These are phyloP conservation scores for Dendryphion nanum DNA, from an alignment of 2,329 filamentous ascomycete genomes.

Conservation along the genomic window DNA sequence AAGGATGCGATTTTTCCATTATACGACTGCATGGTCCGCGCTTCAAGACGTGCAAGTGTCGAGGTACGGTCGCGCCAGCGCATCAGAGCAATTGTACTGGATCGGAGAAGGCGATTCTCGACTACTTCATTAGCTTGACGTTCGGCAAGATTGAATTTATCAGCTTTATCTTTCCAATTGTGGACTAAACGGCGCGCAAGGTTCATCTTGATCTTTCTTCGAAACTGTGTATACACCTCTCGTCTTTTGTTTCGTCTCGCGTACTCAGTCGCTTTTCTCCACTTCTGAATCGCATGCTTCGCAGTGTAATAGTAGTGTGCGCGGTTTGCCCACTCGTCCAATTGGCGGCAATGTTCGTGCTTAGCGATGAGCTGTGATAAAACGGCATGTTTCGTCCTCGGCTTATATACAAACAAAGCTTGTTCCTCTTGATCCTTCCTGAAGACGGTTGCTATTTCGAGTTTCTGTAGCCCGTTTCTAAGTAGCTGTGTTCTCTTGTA, in stretches of 20 bases:
- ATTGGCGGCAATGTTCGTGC: constrained; percentile 44
- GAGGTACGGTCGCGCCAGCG: too few species aligned
- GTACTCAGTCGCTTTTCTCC: constrained; percentile 51
- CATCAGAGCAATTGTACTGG: too few species aligned
- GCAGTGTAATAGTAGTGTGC: constrained; percentile 57
- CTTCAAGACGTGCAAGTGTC: too few species aligned
- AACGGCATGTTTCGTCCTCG: constrained; percentile 38
- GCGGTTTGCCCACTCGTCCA: constrained; percentile 55
- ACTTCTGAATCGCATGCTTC: constrained; percentile 50
- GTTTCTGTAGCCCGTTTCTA: constrained; percentile 22
- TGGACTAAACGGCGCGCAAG: constrained; percentile 46
- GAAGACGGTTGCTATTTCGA: constrained; percentile 25
- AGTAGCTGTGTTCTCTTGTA: constrained; percentile 31
- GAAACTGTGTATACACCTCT: constrained; percentile 55
- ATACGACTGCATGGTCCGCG: too few species aligned
- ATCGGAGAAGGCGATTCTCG: constrained; percentile 20
- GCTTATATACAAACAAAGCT: constrained; percentile 44
- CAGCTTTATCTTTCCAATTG: constrained; percentile 34
- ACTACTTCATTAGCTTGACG: constrained; percentile 32
- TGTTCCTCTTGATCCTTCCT: constrained; percentile 30
- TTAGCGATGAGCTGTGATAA: constrained; percentile 37
- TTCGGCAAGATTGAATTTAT: constrained; percentile 13
- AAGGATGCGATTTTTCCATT: constrained; percentile 26
- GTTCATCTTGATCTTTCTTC: constrained; percentile 54
- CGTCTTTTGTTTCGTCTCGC: constrained; percentile 53